Base-by-base conservation (phyloP, 305 asterid genomes). In the Ilex paraguariensis region DNA sequence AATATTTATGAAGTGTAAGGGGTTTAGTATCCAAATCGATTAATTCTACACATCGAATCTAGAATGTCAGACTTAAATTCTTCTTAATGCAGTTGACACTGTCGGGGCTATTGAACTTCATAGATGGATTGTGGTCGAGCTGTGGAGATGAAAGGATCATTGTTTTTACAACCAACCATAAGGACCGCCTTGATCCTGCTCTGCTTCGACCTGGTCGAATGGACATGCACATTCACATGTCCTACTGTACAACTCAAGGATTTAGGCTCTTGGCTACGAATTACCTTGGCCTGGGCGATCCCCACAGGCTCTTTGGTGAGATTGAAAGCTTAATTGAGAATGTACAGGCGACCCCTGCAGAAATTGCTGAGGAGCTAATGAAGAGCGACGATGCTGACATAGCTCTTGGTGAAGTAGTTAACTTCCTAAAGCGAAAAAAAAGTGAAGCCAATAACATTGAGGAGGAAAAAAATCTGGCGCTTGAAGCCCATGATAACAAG, bases 111-210 rank as follows among this genome's bases (percentile, higher is more conserved):
- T 46, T 88, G 62, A 88, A 88, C 73, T 85, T 85, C 82, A 78
- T 88, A 1, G 94, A 85, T 53, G 96, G 96, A n/a, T 68, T 85
- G 1, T 88, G 96, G 94, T 88, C 94, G 13, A 76, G 89, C 62
- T 78, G 85, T 7, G 91, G 94, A 2, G 96, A 88, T 56, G 94
- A 88, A 46, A 73, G 89, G 31, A 82, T 88, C 56, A 82, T 85
- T 61, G 46, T 85, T 3, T 75, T 88, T 81, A 85, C 94, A 1
- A 88, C 91, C 10, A 88, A 85, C 73, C 68, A 82, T 65, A 86
- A 71, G 52, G 90, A 81, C 39, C 82, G 71, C 39, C 74, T 86
- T 2, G 91, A 86, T 21, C 96, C 90, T 0, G 95, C 90, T 6
- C 64, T 86, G 74, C 62, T 86, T 45, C 80, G 91, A 0, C 88